These are phyloP conservation scores for Flaveria ramosissima DNA, from an alignment of 129 eudicot genomes.

Conservation along the genomic window DNA sequence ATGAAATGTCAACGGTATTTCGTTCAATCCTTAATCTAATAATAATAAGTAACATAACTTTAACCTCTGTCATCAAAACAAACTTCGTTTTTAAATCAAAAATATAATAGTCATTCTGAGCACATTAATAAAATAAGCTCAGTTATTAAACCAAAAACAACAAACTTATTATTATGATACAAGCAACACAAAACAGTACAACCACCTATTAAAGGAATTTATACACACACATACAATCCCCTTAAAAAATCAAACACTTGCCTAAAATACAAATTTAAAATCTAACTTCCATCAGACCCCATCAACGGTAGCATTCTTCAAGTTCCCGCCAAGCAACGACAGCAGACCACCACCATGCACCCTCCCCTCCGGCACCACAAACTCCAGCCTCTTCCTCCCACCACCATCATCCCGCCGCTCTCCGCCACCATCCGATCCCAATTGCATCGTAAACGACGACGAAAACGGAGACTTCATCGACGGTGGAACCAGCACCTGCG, in stretches of 20 bases:
- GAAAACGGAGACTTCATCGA: constrained; percentile 78
- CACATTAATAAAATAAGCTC: constrained; percentile 27
- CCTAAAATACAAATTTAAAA: constrained; percentile 13
- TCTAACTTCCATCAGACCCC: constrained; percentile 44
- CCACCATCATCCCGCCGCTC: constrained; percentile 3
- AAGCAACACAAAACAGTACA: constrained; percentile 18
- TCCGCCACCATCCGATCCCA: constrained; percentile 34
- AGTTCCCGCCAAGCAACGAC: constrained; percentile 68
- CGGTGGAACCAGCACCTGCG: constrained; percentile 88
- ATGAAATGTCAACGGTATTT: neutral
- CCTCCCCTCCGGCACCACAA: constrained; percentile 78
- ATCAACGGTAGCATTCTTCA: constrained; percentile 55
- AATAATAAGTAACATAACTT: neutral
- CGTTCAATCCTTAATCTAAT: neutral
- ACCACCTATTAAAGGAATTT: constrained; percentile 24
- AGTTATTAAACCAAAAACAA: constrained; percentile 14
- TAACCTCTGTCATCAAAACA: too few species aligned
- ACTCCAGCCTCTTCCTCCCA: constrained; percentile 38
- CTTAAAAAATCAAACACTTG: constrained; percentile 26
- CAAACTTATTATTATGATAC: constrained; percentile 28
- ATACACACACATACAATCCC: constrained; percentile 22
- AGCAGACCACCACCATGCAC: constrained; percentile 88
- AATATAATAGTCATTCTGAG: neutral
- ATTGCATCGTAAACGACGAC: constrained; percentile 34
- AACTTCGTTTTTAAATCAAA: neutral